Percentiles rank a stretch among this genome's conserved stretches.
Conservation (phyloP, 2,329 filamentous ascomycete species). For the Coniochaeta sp. region DNA sequence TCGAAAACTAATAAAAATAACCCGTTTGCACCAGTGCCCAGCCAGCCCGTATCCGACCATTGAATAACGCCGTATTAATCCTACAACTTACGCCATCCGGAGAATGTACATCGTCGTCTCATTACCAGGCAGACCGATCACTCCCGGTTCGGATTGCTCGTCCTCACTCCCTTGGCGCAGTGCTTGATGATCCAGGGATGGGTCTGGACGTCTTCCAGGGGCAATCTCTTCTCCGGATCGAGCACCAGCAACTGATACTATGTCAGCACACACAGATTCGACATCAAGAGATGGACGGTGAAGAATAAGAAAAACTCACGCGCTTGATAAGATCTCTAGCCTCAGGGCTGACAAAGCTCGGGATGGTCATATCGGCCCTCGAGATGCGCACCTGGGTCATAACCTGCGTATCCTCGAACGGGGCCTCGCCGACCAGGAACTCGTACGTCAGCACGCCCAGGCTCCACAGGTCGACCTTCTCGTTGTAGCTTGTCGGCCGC, state of each 20-base stretch:
- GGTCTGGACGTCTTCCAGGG: constrained; percentile 77
- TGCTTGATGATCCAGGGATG: constrained; percentile 98
- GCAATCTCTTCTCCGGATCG: constrained; percentile 87
- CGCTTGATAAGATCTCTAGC: constrained; percentile 88
- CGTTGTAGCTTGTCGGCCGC: constrained; percentile 81
- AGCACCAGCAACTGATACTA: constrained; percentile 68
- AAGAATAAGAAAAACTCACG: constrained; percentile 34
- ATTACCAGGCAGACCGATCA: not conserved
- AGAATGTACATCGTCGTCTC: not conserved
- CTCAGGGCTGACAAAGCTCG: constrained; percentile 82
- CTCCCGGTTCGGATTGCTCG: constrained; percentile 36
- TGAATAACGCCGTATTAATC: constrained; percentile 1
- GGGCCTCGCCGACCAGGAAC: constrained; percentile 91
- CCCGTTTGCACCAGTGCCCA: not conserved
- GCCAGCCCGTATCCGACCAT: not conserved
- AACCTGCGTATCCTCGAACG: constrained; percentile 89
- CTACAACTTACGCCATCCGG: not conserved
- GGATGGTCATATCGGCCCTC: constrained; percentile 85
- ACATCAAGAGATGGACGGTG: constrained; percentile 13
- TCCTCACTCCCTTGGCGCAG: constrained; percentile 61
- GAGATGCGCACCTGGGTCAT: constrained; percentile 92
- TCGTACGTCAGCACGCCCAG: constrained; percentile 93
- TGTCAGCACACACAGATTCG: constrained; percentile 8
- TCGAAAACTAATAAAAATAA: not conserved
- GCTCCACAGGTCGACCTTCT: constrained; percentile 96